Evolutionary conservation across 2,329 filamentous ascomycete species (phyloP), one percentile per base, ranked within the genome.

Genomic region (Hypoxylon sp.): DNA sequence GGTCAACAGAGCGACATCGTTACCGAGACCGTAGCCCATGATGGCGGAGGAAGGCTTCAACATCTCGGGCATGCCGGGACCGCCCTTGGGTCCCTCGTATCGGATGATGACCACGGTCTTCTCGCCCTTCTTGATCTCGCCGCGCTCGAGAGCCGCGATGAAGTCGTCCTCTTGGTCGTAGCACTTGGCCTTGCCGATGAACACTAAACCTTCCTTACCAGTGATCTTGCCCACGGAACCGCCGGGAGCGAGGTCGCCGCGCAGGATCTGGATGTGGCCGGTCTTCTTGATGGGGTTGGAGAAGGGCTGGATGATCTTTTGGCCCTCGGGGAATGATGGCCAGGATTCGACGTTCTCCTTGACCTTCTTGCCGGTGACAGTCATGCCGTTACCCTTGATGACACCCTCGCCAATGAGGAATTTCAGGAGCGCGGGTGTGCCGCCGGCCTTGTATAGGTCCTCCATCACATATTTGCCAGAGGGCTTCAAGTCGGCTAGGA

Each of bases 11-110:
- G 88, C 88, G 9, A 90, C 85, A 62, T 90, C 87, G 64, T 89
- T 80, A 62, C 87, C 87, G 31, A 97, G 81, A 26, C 88, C 89
- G 4, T 91, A 90, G 44, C 92, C 92, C 90, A 96, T 96, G 66
- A 97, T 89, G 38, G 91, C 90, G 0, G 90, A 91, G 43, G 84
- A 89, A n/a, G 92, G 90, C 78, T 96, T 96, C 56, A 97, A 78
- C 79, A 96, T 93, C 75, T 97, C 92, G 21, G 91, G 92, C 88
- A 97, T 97, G 50, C 92, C 92, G 1, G 92, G 92, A 0, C 92
- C 92, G 60, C 92, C 92, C 75, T 93, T 95, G 55, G 92, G 92
- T 0, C 92, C 92, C 69, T 96, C 92, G 70, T 96, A 96, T 41
- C 92, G 89, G 64, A 97, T 93, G 47, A 96, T 86, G 42, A 96